Conservation (phyloP, 2,329 filamentous ascomycete species). For the Pseudocercospora pini-densiflorae region DNA sequence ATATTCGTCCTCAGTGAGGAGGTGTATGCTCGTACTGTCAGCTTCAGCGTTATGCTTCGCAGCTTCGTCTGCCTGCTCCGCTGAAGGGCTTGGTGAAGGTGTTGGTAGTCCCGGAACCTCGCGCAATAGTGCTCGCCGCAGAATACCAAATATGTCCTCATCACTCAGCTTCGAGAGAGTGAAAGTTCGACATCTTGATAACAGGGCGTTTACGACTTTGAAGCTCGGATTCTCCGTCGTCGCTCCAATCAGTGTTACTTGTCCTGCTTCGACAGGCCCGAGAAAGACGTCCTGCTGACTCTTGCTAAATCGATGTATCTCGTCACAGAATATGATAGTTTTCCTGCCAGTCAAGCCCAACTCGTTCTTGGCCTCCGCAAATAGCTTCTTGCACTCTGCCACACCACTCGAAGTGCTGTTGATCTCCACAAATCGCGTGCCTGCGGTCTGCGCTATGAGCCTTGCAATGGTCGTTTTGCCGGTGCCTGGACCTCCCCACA, state of each 20-base stretch:
- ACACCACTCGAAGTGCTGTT: slow-evolving; percentile 91
- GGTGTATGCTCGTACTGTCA: slow-evolving; percentile 36
- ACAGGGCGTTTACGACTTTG: slow-evolving; percentile 83
- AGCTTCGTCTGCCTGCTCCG: slow-evolving; percentile 19
- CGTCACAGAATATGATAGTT: slow-evolving; percentile 97
- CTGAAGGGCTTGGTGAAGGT: slow-evolving; percentile 38
- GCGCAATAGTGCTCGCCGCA: slow-evolving; percentile 70
- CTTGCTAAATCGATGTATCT: slow-evolving; percentile 92
- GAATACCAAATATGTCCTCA: slow-evolving; percentile 72
- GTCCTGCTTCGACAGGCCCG: slow-evolving; percentile 86
- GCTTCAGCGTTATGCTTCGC: not conserved
- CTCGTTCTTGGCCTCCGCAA: slow-evolving; percentile 81
- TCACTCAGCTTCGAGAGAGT: slow-evolving; percentile 76
- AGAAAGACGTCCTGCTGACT: slow-evolving; percentile 94
- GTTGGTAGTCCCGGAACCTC: slow-evolving; percentile 58
- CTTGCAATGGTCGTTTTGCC: slow-evolving; percentile 92
- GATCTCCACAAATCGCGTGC: slow-evolving; percentile 89
- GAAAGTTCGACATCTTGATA: slow-evolving; percentile 90
- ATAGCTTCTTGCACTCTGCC: slow-evolving; percentile 89
- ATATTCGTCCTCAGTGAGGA: slow-evolving; percentile 70
- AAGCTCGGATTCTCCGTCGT: slow-evolving; percentile 98
- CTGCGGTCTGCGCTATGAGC: slow-evolving; percentile 81
- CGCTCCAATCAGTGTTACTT: slow-evolving; percentile 88
- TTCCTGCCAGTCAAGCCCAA: slow-evolving; percentile 79
- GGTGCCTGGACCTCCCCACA: slow-evolving; percentile 84